Evolutionary conservation across 805 yeast species (phyloP).

Genomic region (Grigorovia yakushimaensis): DNA sequence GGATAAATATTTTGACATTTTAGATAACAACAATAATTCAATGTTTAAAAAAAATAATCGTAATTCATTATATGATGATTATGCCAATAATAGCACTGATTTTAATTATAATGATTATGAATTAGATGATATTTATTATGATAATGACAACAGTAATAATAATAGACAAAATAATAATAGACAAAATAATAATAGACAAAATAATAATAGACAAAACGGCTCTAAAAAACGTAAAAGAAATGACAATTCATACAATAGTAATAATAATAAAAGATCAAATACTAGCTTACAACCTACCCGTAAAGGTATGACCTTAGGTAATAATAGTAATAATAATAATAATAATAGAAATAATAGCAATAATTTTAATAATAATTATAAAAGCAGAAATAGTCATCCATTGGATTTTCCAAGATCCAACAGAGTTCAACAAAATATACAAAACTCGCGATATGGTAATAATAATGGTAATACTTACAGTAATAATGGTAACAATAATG

Average conservation of each 20-base stretch:
- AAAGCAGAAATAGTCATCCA: conserved; percentile 11
- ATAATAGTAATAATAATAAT: conserved; percentile 7
- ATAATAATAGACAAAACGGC: conserved; percentile 6
- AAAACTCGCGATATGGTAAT: conserved; percentile 16
- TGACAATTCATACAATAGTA: conserved; percentile 1
- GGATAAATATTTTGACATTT: conserved; percentile 35
- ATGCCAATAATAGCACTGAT: conserved; percentile 6
- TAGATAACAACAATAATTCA: conserved; percentile 3
- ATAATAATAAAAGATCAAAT: conserved; percentile 4
- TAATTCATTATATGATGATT: conserved; percentile 5
- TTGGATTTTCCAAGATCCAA: conserved; percentile 21
- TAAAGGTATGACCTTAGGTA: conserved; percentile 5
- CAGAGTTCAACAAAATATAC: conserved; percentile 7
- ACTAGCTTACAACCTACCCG: conserved; percentile 5
- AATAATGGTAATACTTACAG: neutral
- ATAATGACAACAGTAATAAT: conserved; percentile 8
- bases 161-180: conserved; percentile 7
- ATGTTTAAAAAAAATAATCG: neutral
- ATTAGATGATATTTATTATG: conserved; percentile 19
- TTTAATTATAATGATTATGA: conserved; percentile 21
- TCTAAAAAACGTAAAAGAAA: conserved; percentile 2
- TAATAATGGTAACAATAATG: neutral
- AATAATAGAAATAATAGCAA: neutral
- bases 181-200: conserved; percentile 4
- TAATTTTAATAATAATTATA: neutral